Conservation (phyloP, 23 red algal species). For the Pyropia yezoensis region DNA sequence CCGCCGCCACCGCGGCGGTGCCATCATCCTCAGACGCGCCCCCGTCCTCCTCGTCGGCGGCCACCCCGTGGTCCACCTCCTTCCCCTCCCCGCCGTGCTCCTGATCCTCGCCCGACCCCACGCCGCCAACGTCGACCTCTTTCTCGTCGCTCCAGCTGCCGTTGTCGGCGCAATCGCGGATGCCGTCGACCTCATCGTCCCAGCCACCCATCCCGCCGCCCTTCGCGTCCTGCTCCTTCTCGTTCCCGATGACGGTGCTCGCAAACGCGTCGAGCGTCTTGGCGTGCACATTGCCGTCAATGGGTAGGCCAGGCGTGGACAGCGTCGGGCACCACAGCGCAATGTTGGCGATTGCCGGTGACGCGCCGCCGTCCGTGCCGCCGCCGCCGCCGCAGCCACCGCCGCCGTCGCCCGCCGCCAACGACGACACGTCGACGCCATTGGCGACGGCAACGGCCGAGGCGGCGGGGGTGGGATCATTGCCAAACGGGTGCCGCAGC, state of each 20-base stretch:
- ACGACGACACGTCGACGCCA: slow-evolving; percentile 24
- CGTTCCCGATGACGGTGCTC: slow-evolving; percentile 35
- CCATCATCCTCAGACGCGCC: too few species aligned
- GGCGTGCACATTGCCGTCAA: slow-evolving; percentile 26
- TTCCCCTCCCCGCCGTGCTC: slow-evolving; percentile 13
- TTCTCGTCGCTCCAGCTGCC: slow-evolving; percentile 16
- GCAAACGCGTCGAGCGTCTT: slow-evolving; percentile 53
- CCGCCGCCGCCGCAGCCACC: too few species aligned
- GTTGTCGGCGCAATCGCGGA: too few species aligned
- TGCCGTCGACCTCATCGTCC: too few species aligned
- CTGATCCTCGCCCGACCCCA: slow-evolving; percentile 6
- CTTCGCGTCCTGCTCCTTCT: slow-evolving; percentile 22
- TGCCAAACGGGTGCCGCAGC: background rate
- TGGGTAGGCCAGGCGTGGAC: slow-evolving; percentile 17
- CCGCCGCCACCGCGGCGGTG: too few species aligned
- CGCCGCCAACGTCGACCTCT: slow-evolving; percentile 8
- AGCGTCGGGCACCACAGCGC: slow-evolving; percentile 56
- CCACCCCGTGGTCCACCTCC: background rate
- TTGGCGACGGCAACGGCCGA: slow-evolving; percentile 27
- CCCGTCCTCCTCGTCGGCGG: slow-evolving; percentile 15
- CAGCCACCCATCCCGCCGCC: too few species aligned
- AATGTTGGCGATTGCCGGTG: slow-evolving; percentile 9
- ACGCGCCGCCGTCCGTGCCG: slow-evolving; percentile 20
- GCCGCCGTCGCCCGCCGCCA: too few species aligned
- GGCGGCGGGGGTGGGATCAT: slow-evolving; percentile 13